Conservation (phyloP, 176 grass and related monocot genomes). For the Melocanna baccifera region DNA sequence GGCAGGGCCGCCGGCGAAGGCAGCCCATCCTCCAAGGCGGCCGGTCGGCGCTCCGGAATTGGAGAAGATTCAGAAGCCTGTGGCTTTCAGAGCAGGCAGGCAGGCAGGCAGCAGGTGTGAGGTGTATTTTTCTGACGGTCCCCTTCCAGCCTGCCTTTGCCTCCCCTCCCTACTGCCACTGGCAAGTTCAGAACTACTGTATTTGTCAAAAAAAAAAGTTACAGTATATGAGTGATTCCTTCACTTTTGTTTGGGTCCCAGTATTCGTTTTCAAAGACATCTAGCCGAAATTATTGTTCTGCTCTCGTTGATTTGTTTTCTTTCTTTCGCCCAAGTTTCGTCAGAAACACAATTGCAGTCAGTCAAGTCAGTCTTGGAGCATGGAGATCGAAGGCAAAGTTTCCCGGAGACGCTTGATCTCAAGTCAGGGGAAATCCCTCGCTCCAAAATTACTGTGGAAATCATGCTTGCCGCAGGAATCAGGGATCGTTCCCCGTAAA, state of each 20-base stretch:
- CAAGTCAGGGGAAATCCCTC: too few species aligned
- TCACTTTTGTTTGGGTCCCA: background rate
- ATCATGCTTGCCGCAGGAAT: too few species aligned
- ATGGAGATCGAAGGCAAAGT: too few species aligned
- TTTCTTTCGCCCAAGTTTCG: background rate
- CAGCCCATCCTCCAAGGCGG: background rate
- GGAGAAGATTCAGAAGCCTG: conserved; percentile 1
- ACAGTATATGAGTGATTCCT: background rate
- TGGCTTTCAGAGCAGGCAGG: background rate
- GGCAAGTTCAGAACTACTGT: background rate
- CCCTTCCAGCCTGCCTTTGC: conserved; percentile 23
- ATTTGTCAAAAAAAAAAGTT: background rate
- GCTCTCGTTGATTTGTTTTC: background rate
- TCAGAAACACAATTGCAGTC: background rate
- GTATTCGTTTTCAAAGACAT: background rate
- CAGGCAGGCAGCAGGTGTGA: background rate
- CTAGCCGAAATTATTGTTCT: background rate
- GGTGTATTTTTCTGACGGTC: conserved; percentile 15
- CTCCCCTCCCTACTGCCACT: background rate
- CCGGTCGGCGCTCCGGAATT: background rate
- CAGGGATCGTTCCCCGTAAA: too few species aligned
- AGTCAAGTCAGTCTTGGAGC: background rate
- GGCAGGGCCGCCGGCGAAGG: conserved; percentile 31
- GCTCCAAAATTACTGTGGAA: too few species aligned
- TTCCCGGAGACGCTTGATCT: too few species aligned